phyloP scores from a whole-genome alignment of 2,329 filamentous ascomycete species.

The Microcyclospora pomicola region DNA sequence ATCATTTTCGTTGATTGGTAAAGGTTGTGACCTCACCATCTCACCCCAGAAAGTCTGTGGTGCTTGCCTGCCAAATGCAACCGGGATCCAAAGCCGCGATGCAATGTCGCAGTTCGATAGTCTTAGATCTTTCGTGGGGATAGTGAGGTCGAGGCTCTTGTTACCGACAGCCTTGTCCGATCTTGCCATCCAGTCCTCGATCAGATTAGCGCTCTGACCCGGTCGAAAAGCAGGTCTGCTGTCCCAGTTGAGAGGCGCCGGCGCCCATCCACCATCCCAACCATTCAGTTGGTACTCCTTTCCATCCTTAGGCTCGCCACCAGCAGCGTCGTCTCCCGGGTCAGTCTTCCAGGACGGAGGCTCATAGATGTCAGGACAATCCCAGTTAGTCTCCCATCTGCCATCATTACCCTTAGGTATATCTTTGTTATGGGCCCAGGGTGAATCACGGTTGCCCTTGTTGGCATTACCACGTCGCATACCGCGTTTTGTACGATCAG shows the following conservation, averaged over 20 bases:
- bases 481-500: no score
- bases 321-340: no score
- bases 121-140: neutral
- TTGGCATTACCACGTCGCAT: no score
- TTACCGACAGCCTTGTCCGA: slow-evolving; percentile 3
- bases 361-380: slow-evolving; percentile 3
- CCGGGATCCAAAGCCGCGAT: slow-evolving; percentile 20
- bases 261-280: slow-evolving; percentile 34
- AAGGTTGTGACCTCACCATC: slow-evolving; percentile 10
- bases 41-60: slow-evolving; percentile 18
- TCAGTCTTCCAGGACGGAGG: no score
- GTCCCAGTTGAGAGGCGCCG: slow-evolving; percentile 36
- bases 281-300: slow-evolving; percentile 15
- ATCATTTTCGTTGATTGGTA: slow-evolving; percentile 15
- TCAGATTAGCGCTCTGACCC: slow-evolving; percentile 11
- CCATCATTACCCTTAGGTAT: no score
- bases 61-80: slow-evolving; percentile 9
- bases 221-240: slow-evolving; percentile 17
- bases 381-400: slow-evolving; percentile 8
- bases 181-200: slow-evolving; percentile 16
- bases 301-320: slow-evolving; percentile 2
- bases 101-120: slow-evolving; percentile 13
- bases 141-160: neutral
- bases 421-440: no score
- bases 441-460: no score